Evolutionary conservation across 768 basidiomycete genomes (phyloP), one percentile per base, ranked within the genome.

Genomic region (Leccinum subgranulosum): DNA sequence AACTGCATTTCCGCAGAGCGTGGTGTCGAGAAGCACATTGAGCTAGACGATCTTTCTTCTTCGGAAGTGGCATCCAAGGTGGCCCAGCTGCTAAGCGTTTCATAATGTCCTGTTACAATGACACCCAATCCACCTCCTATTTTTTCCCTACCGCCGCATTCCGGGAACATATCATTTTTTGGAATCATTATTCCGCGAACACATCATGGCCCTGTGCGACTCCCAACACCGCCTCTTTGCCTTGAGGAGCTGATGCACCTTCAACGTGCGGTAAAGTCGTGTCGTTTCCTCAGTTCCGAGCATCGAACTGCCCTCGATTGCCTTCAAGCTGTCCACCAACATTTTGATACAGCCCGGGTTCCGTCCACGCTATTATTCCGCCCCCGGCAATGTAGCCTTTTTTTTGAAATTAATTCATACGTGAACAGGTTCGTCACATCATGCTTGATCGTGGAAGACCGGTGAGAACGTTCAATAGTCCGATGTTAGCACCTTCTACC

Each of bases 11-110:
- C 25, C 70, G 53, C 34, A 94, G 92, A 92, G 73, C 82, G 81
- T 53, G 92, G 92, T 49, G 80, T 87, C 21, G 92, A 94, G 76
- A 87, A 80, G 69, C 86, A 92, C 70, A 84, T 89, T 54, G 87
- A 89, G 69, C 75, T 94, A 50, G 92, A 94, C 66, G 82, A 86
- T 62, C 81, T 94, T 19, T 83, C 86, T 12, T 79, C 83, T 36
- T 72, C 81, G 23, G 87, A 92, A 60, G 91, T 93, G 51, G 83
- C 87, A 69, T 75, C 81, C 51, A 87, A 83, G 74, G 79, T 94
- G 45, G 78, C 83, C 36, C 81, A 86, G 67, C 74, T 93, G 56
- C 69, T 93, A 49, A 72, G 59, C 63, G 25, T 64, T 41, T 69
- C 67, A 58, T 74, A 53, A 55, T 47, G 51, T 49, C 41, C 9